Percentiles rank a stretch among this genome's conserved stretches.
phyloP scores from a whole-genome alignment of 495 filamentous ascomycete species.

The Parachaetomium inaequale region DNA sequence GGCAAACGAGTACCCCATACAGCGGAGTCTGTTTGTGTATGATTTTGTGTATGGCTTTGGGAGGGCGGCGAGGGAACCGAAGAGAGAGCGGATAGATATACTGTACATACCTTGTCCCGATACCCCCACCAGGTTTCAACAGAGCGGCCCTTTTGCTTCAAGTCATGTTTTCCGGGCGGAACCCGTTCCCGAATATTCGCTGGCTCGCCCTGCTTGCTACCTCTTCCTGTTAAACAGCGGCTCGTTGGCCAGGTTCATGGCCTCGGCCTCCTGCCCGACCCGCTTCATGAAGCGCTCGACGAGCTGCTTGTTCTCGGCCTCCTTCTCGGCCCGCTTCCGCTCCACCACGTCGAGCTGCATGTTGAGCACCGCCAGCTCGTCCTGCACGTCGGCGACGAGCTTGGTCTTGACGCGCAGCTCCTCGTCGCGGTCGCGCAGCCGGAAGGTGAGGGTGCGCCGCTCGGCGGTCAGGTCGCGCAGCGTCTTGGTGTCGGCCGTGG shows the following conservation, averaged over 20 bases:
- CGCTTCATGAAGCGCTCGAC: slow-evolving; percentile 87
- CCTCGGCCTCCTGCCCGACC: slow-evolving; percentile 80
- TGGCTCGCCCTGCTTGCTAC: neutral
- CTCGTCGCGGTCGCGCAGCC: slow-evolving; percentile 75
- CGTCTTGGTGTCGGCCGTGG: slow-evolving; percentile 50
- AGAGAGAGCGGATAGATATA: neutral
- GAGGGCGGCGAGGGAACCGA: neutral
- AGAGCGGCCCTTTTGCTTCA: neutral
- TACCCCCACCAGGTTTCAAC: slow-evolving; percentile 6
- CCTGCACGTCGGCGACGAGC: slow-evolving; percentile 81
- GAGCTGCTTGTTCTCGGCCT: slow-evolving; percentile 82
- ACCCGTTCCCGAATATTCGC: neutral
- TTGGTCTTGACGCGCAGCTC: slow-evolving; percentile 80
- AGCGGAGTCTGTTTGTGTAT: slow-evolving; percentile 3
- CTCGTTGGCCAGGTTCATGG: slow-evolving; percentile 67
- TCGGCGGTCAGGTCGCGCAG: slow-evolving; percentile 63
- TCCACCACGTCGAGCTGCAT: slow-evolving; percentile 86
- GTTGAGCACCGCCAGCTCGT: slow-evolving; percentile 80
- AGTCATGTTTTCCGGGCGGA: neutral
- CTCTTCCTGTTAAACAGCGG: slow-evolving; percentile 23
- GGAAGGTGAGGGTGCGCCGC: slow-evolving; percentile 54
- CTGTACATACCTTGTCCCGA: slow-evolving; percentile 16
- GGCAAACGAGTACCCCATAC: neutral
- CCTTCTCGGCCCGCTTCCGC: slow-evolving; percentile 60
- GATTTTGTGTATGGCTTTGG: neutral